A percentile compares a stretch with the other conserved stretches of the same genome.
phyloP scores from a whole-genome alignment of 441 rosid genomes.

The Mallotus repandus region DNA sequence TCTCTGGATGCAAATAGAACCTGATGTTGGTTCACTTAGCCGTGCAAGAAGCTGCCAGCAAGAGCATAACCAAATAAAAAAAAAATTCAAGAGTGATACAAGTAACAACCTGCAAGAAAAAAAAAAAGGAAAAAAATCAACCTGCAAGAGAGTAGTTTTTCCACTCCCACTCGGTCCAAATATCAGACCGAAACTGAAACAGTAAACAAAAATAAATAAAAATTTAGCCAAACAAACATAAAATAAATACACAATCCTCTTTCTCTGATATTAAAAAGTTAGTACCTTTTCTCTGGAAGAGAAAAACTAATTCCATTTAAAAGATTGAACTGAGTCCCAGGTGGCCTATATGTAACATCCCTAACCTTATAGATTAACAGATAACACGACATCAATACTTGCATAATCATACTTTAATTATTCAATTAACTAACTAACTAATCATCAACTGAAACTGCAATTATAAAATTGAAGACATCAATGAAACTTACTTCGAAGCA shows the following conservation, averaged over 20 bases:
- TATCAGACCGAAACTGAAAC: slow-evolving; percentile 83
- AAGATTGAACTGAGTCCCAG: slow-evolving; percentile 72
- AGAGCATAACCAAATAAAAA: neutral
- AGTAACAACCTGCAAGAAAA: neutral
- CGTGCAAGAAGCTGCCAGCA: slow-evolving; percentile 80
- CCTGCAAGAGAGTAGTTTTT: slow-evolving; percentile 94
- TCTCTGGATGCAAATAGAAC: slow-evolving; percentile 70
- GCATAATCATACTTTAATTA: neutral
- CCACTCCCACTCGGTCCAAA: slow-evolving; percentile 98
- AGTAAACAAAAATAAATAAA: slow-evolving; percentile 3
- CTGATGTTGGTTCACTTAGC: slow-evolving; percentile 75
- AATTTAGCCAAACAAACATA: neutral
- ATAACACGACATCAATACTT: slow-evolving; percentile 22
- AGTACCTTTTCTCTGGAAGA: slow-evolving; percentile 69
- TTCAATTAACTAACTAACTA: neutral
- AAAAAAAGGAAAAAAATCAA: slow-evolving; percentile 13
- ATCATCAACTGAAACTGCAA: neutral
- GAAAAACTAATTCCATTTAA: slow-evolving; percentile 69
- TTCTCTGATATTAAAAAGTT: neutral
- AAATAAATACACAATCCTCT: neutral
- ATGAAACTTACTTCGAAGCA: slow-evolving; percentile 60
- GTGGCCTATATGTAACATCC: slow-evolving; percentile 72
- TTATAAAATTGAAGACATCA: neutral
- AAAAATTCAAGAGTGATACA: neutral
- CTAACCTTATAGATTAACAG: slow-evolving; percentile 40